Percentiles rank a stretch among this genome's conserved stretches.
phyloP scores from a whole-genome alignment of 805 yeast species.

The Candida oleophila region DNA sequence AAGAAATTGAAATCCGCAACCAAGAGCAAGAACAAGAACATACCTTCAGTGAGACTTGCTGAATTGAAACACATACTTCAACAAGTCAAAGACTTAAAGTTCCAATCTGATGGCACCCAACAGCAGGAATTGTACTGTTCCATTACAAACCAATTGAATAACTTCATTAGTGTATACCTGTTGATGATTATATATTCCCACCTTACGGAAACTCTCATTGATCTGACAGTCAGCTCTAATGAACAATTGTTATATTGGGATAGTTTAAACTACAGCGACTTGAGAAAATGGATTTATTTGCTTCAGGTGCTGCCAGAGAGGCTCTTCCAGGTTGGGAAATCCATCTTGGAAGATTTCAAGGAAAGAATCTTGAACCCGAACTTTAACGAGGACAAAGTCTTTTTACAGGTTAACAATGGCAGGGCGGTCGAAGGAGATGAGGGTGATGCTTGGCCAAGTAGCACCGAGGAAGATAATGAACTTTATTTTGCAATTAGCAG shows the following conservation, averaged over 20 bases:
- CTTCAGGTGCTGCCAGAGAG: constrained; percentile 35
- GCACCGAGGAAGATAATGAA: constrained; percentile 17
- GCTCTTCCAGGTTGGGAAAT: constrained; percentile 15
- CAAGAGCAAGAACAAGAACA: not conserved
- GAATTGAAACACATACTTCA: constrained; percentile 1
- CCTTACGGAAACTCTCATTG: constrained; percentile 32
- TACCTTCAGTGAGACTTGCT: not conserved
- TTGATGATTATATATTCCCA: constrained; percentile 22
- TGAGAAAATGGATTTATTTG: constrained; percentile 28
- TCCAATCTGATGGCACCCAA: not conserved
- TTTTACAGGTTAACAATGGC: constrained; percentile 3
- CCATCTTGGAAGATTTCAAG: constrained; percentile 7
- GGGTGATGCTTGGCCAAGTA: constrained; percentile 6
- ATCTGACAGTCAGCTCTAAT: constrained; percentile 31
- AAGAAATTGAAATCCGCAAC: not conserved
- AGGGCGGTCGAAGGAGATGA: not conserved
- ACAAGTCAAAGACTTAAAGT: not conserved
- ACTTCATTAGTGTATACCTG: constrained; percentile 23
- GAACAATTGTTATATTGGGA: constrained; percentile 37
- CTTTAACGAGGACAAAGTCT: not conserved
- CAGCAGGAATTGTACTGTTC: not conserved
- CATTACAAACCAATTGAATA: constrained; percentile 3
- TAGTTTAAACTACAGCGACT: constrained; percentile 21
- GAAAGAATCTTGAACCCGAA: constrained; percentile 4
- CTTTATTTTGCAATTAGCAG: constrained; percentile 8